A percentile compares a stretch with the other conserved stretches of the same genome.
Conservation (phyloP, 2,329 filamentous ascomycete genomes). For the Penicillium sp. region DNA sequence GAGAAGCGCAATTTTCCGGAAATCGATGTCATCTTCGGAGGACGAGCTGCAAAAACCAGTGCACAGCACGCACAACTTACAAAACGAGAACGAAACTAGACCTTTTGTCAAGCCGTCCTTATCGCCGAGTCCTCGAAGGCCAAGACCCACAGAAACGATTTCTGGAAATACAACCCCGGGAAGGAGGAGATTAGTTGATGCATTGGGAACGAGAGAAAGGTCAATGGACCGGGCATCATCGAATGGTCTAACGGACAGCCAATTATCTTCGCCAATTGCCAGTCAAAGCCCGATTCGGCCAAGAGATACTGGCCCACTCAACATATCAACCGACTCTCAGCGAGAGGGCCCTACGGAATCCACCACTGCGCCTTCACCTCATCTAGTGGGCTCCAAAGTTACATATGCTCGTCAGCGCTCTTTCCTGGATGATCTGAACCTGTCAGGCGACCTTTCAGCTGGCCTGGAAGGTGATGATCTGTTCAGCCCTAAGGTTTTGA, state of each 20-base stretch:
- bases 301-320: constrained; percentile 2
- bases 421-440: constrained; percentile 58
- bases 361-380: constrained; percentile 22
- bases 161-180: constrained; percentile 21
- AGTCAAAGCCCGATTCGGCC: constrained; percentile 11
- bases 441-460: constrained; percentile 15
- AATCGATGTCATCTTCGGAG: background rate
- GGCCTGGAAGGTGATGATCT: constrained; percentile 6
- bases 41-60: background rate
- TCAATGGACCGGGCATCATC: constrained; percentile 12
- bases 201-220: constrained; percentile 26
- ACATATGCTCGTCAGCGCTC: constrained; percentile 66
- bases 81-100: background rate
- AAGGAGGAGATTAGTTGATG: constrained; percentile 42
- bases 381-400: constrained; percentile 47
- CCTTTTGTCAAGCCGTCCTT: background rate
- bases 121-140: background rate
- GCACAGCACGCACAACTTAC: background rate
- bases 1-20: background rate
- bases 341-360: constrained; percentile 14
- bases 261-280: constrained; percentile 8
- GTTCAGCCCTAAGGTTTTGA: constrained; percentile 7
- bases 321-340: constrained; percentile 3
- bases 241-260: constrained; percentile 13
- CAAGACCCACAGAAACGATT: background rate